phyloP scores from a whole-genome alignment of 1,284 basidiomycete species.

The Vanrija sp. region DNA sequence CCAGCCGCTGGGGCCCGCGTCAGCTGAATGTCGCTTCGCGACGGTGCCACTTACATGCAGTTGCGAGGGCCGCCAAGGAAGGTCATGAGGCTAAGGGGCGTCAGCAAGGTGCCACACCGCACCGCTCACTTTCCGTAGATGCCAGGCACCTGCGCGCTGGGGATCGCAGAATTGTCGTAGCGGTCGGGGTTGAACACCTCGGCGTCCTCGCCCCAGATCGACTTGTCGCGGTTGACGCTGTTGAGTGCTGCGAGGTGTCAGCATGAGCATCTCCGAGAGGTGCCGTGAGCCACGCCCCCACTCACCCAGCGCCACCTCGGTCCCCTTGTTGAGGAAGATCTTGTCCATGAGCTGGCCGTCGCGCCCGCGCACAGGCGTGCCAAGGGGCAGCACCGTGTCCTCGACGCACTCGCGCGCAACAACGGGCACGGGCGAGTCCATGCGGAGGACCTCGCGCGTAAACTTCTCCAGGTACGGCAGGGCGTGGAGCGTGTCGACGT shows the following conservation, averaged over 20 bases:
- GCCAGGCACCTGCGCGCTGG: constrained; percentile 53
- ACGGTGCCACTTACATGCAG: constrained; percentile 52
- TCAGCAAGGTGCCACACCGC: too few species aligned
- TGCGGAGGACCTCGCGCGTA: constrained; percentile 63
- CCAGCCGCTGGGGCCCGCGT: constrained; percentile 51
- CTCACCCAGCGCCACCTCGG: constrained; percentile 42
- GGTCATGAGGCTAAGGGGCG: constrained; percentile 54
- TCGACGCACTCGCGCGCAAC: constrained; percentile 45
- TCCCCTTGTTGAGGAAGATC: constrained; percentile 37
- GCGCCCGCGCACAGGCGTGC: constrained; percentile 42
- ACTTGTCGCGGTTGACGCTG: constrained; percentile 16
- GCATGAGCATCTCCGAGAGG: constrained; percentile 30
- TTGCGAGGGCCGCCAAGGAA: constrained; percentile 64
- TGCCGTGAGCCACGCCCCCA: constrained; percentile 23
- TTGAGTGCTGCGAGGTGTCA: not conserved
- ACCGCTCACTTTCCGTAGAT: constrained; percentile 54
- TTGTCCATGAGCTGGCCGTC: constrained; percentile 47
- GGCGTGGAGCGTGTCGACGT: constrained; percentile 38
- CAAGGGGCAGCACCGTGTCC: constrained; percentile 62
- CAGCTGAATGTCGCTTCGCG: not conserved
- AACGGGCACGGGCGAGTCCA: constrained; percentile 61
- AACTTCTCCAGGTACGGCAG: constrained; percentile 61
- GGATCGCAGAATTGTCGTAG: constrained; percentile 26
- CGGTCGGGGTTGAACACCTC: constrained; percentile 62
- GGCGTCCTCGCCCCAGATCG: constrained; percentile 64